Evolutionary conservation across 2,329 filamentous ascomycete genomes (phyloP).

Genomic region (Phyllosticta ampelicida): DNA sequence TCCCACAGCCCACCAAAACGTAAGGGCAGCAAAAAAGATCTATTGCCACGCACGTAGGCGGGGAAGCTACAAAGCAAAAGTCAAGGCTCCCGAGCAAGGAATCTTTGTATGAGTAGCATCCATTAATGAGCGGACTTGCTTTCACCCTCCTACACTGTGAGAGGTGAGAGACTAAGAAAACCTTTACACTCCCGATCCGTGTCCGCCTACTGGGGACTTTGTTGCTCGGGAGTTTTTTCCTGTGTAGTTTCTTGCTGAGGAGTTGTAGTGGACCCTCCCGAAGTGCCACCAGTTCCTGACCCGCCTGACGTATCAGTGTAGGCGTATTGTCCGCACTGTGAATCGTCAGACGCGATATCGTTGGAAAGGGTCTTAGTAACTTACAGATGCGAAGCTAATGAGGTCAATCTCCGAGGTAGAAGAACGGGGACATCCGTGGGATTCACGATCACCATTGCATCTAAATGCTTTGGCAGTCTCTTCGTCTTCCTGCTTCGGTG

Average conservation of each 20-base stretch:
- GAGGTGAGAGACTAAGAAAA: no score
- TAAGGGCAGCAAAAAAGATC: not conserved
- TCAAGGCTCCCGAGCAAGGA: not conserved
- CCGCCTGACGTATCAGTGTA: not conserved
- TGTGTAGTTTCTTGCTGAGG: not conserved
- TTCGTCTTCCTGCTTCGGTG: not conserved
- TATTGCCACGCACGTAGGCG: not conserved
- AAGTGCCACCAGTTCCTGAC: not conserved
- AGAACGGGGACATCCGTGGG: not conserved
- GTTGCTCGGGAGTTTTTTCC: not conserved
- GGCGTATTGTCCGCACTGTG: slow-evolving; percentile 3
- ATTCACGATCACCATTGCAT: not conserved
- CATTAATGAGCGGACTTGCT: not conserved
- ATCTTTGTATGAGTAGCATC: not conserved
- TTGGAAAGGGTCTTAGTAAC: no score
- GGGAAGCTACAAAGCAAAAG: not conserved
- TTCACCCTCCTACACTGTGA: no score
- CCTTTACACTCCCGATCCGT: not conserved
- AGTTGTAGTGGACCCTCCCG: no score
- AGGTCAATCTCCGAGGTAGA: not conserved
- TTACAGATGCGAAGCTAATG: not conserved
- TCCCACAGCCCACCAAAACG: no score
- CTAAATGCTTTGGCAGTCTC: not conserved
- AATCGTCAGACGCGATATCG: no score
- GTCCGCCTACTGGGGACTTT: not conserved